phyloP scores from a whole-genome alignment of 2,329 filamentous ascomycete genomes.

The Colletotrichum spinosum region DNA sequence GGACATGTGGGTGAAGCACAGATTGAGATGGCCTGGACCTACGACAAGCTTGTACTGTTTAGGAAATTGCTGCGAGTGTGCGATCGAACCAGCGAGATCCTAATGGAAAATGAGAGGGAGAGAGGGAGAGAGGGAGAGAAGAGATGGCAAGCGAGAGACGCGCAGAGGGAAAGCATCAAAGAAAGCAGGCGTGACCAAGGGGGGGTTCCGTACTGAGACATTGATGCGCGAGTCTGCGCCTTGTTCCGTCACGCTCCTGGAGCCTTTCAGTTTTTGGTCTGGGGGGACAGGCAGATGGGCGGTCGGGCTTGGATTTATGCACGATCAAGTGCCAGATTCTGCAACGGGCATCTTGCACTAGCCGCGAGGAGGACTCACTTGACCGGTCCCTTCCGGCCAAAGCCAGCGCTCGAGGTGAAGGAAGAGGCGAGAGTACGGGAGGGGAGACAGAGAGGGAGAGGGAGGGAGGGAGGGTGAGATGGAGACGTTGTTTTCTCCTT shows the following conservation, averaged over 20 bases:
- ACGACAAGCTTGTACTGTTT: conserved; percentile 14
- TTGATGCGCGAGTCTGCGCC: conserved; percentile 16
- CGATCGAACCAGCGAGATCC: conserved; percentile 19
- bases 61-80: conserved; percentile 25
- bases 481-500: neutral
- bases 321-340: conserved; percentile 26
- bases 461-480: neutral
- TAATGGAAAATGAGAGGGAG: conserved; percentile 14
- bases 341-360: conserved; percentile 36
- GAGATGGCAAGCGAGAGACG: neutral
- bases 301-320: neutral
- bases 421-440: neutral
- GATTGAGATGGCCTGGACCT: too few species aligned
- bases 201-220: conserved; percentile 25
- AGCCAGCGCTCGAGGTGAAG: neutral
- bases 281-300: neutral
- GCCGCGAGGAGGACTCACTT: neutral
- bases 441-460: neutral
- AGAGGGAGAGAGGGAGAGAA: neutral
- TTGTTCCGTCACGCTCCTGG: conserved; percentile 25
- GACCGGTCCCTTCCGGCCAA: conserved; percentile 13
- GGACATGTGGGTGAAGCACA: neutral
- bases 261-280: conserved; percentile 22
- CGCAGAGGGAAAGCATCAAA: neutral
- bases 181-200: neutral